Evolutionary conservation across 31 red algal genomes (phyloP).

Genomic region (Odonthalia washingtoniensis): DNA sequence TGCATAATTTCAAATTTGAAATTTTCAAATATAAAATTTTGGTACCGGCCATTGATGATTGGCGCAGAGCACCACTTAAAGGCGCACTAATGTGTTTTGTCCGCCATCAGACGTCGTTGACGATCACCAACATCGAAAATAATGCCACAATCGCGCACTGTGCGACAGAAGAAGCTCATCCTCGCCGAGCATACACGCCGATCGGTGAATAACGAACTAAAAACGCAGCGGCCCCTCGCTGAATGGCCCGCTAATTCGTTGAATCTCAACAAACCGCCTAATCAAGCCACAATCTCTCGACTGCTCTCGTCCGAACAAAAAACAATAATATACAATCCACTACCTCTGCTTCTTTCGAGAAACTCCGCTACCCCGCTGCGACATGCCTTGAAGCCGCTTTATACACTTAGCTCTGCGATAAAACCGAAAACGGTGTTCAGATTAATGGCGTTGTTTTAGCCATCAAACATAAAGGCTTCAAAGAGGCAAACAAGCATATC

Average conservation of each 20-base stretch:
- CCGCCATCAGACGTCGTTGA: too few species aligned
- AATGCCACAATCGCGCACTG: not conserved
- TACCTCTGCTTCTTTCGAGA: not conserved
- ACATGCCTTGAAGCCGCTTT: not conserved
- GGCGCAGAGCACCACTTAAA: not conserved
- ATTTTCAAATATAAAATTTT: constrained; percentile 4
- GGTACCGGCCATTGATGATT: too few species aligned
- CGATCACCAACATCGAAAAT: too few species aligned
- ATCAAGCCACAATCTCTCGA: not conserved
- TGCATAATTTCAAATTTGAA: not conserved
- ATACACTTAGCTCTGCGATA: not conserved
- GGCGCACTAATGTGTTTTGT: not conserved
- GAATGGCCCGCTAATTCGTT: not conserved
- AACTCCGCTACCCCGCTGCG: not conserved
- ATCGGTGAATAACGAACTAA: not conserved
- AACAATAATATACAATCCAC: too few species aligned
- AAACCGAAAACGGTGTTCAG: not conserved
- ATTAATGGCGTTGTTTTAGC: too few species aligned
- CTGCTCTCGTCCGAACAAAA: not conserved
- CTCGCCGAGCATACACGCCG: not conserved
- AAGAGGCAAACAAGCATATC: too few species aligned
- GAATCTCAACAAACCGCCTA: not conserved
- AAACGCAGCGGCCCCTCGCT: not conserved
- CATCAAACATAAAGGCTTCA: too few species aligned
- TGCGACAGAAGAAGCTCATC: not conserved